Evolutionary conservation across 2,329 filamentous ascomycete species (phyloP).

Genomic region (Huntiella savannae): DNA sequence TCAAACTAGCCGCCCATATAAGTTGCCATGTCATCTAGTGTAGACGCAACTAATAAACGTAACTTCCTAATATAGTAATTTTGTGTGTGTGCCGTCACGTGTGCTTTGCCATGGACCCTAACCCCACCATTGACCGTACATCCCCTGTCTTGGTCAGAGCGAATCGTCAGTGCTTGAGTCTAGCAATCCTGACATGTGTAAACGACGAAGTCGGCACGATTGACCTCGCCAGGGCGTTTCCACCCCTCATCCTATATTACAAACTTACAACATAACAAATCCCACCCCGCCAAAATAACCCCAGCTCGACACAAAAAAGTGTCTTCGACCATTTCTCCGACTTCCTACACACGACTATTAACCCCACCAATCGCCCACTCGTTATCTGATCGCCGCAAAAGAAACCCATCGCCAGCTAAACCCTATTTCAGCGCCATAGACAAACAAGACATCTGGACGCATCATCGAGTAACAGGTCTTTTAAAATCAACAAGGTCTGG

Average conservation of each 20-base stretch:
- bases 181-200: not conserved
- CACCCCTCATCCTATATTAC: too few relatives aligned
- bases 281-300: not conserved
- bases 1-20: too few relatives aligned
- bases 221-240: not conserved
- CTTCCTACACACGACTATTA: not conserved
- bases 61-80: too few relatives aligned
- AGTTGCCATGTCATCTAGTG: too few relatives aligned
- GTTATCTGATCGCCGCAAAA: not conserved
- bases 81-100: too few relatives aligned
- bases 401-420: too few relatives aligned
- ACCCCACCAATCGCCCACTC: not conserved
- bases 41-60: too few relatives aligned
- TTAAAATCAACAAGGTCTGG: too few relatives aligned
- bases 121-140: not conserved
- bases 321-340: not conserved
- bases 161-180: not conserved
- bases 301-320: not conserved
- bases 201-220: not conserved
- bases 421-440: too few relatives aligned
- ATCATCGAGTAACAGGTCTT: too few relatives aligned
- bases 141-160: not conserved
- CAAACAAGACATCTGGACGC: too few relatives aligned
- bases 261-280: too few relatives aligned
- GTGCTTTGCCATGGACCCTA: not conserved